Evolutionary conservation across 306 rosid genomes (phyloP).

Genomic region (Cajanus cajan): DNA sequence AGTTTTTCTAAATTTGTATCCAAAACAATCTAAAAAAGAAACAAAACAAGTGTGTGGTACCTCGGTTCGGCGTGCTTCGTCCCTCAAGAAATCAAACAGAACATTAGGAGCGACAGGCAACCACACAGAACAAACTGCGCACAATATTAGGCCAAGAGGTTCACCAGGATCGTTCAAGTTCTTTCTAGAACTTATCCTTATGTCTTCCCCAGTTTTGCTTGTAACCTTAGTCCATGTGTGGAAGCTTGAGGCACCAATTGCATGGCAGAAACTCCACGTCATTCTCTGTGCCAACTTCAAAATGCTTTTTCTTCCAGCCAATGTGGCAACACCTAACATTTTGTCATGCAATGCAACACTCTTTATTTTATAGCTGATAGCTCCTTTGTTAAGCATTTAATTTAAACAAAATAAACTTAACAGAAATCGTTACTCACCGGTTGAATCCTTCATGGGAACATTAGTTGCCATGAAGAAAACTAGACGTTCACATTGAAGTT

Average conservation of each 20-base stretch:
- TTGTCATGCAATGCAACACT: background rate
- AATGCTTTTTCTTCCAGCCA: conserved; percentile 96
- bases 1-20: no score
- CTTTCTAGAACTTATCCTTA: conserved; percentile 83
- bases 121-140: conserved; percentile 96
- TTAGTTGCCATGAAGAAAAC: conserved; percentile 91
- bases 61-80: conserved; percentile 69
- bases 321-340: conserved; percentile 73
- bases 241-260: conserved; percentile 85
- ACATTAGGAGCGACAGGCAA: conserved; percentile 64
- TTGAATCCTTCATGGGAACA: conserved; percentile 93
- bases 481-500: conserved; percentile 86
- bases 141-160: conserved; percentile 81
- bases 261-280: conserved; percentile 76
- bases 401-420: background rate
- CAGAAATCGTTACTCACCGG: conserved; percentile 19
- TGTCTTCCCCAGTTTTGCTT: conserved; percentile 84
- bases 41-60: conserved; percentile 38
- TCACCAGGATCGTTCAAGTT: conserved; percentile 94
- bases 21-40: no score
- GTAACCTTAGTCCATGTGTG: conserved; percentile 80
- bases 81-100: conserved; percentile 78
- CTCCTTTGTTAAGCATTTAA: background rate
- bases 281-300: conserved; percentile 91
- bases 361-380: background rate